Base-by-base conservation (phyloP, 371 early-diverging fungal genomes). In the Catenaria anguillulae region DNA sequence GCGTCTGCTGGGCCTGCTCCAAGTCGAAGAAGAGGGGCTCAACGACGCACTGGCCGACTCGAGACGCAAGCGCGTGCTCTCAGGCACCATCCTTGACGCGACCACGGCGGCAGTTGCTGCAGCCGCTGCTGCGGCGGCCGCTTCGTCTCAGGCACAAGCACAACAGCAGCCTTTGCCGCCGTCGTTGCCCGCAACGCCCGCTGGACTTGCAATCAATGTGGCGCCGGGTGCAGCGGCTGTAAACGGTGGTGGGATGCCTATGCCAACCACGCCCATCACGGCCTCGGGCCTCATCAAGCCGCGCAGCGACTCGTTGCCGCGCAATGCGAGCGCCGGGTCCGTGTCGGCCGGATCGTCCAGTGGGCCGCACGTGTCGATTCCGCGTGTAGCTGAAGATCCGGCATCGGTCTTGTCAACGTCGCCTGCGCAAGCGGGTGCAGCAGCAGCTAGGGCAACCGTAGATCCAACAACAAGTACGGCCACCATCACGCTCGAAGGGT, bases 1-100 rank as follows among this genome's bases (percentile, higher is more conserved):
- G 63, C 77, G 93, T 12, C 77, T 93, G 33, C 89, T 87, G 65
- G 80, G 79, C 46, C 71, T 88, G 64, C 71, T 93, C 10, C 79
- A 81, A 60, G 73, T 83, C 46, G 79, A 80, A 75, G 80, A 85
- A 83, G 72, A 65, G 48, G 24, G n/a, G 48, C 35, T 58, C 26
- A 36, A 37, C 10, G 59, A 34, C 29, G 40, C 42, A 6, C 33
- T 37, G 33, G n/a, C 13, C 13, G 45, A 43, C 46, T 10, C 10
- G 10, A 26, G 52, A 13, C 26, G 52, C 15, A 50, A 50, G 31
- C 52, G 52, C 52, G 52, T 50, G 2, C 31, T 50, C 6, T 50
- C 52, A 3, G 65, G 63, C 46, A 63, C 60, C 62, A 73, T 66
- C 34, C 67, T 73, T 61, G 73, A 73, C 37, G 73, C 69, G 19